Evolutionary conservation across 2,329 filamentous ascomycete species (phyloP), one percentile per base, ranked within the genome.

Genomic region (Neoarthrinium moseri): DNA sequence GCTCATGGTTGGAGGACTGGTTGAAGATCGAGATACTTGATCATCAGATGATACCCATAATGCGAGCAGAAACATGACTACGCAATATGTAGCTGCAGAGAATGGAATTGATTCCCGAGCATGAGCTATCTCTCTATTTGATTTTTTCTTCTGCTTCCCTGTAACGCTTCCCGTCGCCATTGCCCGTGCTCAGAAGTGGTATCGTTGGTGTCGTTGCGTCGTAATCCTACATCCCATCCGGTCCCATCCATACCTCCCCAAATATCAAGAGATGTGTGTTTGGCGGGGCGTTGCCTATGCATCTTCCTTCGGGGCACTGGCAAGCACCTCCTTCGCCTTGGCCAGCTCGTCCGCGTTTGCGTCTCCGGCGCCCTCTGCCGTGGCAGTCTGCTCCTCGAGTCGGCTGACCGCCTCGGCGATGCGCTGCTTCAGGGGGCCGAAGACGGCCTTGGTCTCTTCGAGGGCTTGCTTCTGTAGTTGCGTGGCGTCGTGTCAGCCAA

Each of bases 391-490:
- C 55, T 86, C 80, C 69, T 95, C 83, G 39, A 96, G 74, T 61
- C 84, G 89, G 47, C 78, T 73, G 32, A 91, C 72, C 2, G 90
- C 86, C 46, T 86, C 81, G 36, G 68, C 69, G 56, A 96, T 90
- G 60, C 89, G 86, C 60, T 80, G 65, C 57, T 79, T 80, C 54
- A 97, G 70, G 2, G 81, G 81, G 3, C 77, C 85, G 57, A 97
- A 87, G 22, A 97, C 82, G 46, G 84, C 87, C 63, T 87, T 87
- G 7, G 94, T 97, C 71, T 99, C 89, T 54, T 91, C 83, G n/a
- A 91, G 73, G 18, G 88, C 91, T 72, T 81, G 80, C 70, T 81
- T 80, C 91, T 96, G 58, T 6, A 29, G n/a, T n/a, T n/a, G n/a
- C n/a, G n/a, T n/a, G n/a, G n/a, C n/a, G n/a, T n/a, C n/a, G n/a